A percentile compares a stretch with the other conserved stretches of the same genome.
These are phyloP conservation scores for Fraxinus platypoda DNA, from an alignment of 305 asterid species.

Conservation along the genomic window DNA sequence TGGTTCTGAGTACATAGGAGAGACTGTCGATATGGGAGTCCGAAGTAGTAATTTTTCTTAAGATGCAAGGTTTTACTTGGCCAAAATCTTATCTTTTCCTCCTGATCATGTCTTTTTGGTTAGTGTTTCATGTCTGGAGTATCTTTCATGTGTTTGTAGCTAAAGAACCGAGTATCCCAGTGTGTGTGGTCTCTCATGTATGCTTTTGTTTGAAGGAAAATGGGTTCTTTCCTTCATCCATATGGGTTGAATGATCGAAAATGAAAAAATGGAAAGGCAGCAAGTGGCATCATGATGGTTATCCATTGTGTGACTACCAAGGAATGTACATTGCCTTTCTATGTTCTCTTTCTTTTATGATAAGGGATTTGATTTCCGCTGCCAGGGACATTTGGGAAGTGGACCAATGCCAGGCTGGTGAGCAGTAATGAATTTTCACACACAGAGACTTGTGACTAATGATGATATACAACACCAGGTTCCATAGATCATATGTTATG, in stretches of 20 bases:
- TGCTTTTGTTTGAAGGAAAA: background rate
- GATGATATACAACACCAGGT: conserved; percentile 22
- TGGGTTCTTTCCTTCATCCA: background rate
- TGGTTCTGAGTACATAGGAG: background rate
- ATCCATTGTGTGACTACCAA: background rate
- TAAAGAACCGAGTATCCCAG: background rate
- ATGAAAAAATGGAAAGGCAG: background rate
- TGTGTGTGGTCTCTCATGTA: background rate
- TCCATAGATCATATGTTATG: background rate
- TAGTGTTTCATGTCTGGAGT: background rate
- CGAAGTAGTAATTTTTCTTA: background rate
- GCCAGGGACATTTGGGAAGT: background rate
- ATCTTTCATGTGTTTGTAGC: background rate
- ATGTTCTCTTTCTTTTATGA: background rate
- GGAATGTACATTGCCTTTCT: background rate
- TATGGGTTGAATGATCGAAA: background rate
- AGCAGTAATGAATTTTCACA: background rate
- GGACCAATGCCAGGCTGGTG: conserved; percentile 25
- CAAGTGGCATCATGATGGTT: background rate
- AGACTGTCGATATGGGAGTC: background rate
- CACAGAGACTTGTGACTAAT: conserved; percentile 14
- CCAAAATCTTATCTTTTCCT: background rate
- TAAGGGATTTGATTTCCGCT: background rate
- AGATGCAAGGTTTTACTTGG: background rate
- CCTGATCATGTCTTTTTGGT: background rate